Base-by-base conservation (phyloP, 2,329 filamentous ascomycete genomes). In the Endothia cerciana region DNA sequence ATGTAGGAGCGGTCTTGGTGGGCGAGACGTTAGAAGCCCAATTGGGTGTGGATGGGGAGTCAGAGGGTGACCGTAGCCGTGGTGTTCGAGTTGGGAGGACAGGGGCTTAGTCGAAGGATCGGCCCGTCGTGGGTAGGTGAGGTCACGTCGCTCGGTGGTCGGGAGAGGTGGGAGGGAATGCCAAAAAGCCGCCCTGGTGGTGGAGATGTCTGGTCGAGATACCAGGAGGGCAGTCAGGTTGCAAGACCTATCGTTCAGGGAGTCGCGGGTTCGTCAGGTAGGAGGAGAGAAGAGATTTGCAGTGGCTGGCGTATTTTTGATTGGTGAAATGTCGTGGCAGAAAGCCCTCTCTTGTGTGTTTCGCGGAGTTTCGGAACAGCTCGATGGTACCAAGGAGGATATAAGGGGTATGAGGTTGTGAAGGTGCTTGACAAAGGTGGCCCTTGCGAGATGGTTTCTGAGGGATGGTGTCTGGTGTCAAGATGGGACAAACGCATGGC, bases 231-330 rank as follows among this genome's bases (percentile, higher is more conserved):
- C 36, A 58, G 36, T 47, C 30, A 28, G 36, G 55, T 7, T 17
- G 47, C 11, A 28, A 25, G 47, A 30, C 22, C 22, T 38, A 19
- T 40, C 10, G n/a, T 58, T 15, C 4, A 58, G n/a, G 41, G n/a
- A 22, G 36, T 22, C n/a, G 55, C 8, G 33, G 22, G 33, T n/a
- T 58, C 30, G 33, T 40, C 30, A 17, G 55, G 41, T n/a, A 17
- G 55, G 36, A 19, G 11, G 33, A 40, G 55, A 38, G 55, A 58
- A 58, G 55, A 58, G 55, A 58, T 58, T 58, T 58, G 55, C 55
- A 58, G 55, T 58, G 55, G 55, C 36, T 58, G 55, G 36, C 33
- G 36, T 22, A 28, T 41, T 41, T 36, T 25, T 40, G 55, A 13
- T 13, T n/a, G 13, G 22, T 25, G 28, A 22, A 25, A 40, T 11